A percentile compares a stretch with the other conserved stretches of the same genome.
Conservation (phyloP, 2,329 filamentous ascomycete genomes). For the Dothiorella sarmentorum region DNA sequence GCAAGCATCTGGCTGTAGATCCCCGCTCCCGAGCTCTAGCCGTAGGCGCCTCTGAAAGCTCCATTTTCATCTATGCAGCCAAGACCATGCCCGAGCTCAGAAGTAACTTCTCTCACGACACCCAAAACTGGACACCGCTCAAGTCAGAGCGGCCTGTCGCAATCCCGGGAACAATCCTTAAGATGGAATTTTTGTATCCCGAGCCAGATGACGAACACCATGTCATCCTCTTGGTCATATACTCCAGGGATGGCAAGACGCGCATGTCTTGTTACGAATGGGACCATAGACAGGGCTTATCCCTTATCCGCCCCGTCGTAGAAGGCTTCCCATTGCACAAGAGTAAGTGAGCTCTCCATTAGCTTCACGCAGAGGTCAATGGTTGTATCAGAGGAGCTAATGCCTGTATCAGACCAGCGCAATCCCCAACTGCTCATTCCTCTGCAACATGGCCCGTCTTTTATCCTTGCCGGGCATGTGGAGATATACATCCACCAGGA, state of each 20-base stretch:
- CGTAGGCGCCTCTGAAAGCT: constrained; percentile 65
- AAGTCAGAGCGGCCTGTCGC: constrained; percentile 45
- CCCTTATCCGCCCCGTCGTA: constrained; percentile 19
- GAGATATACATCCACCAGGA: constrained; percentile 38
- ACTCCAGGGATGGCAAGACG: constrained; percentile 43
- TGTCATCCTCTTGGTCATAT: constrained; percentile 70
- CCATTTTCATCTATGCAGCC: constrained; percentile 70
- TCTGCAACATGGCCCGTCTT: constrained; percentile 38
- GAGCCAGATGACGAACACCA: constrained; percentile 62
- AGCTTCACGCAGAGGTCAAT: background rate
- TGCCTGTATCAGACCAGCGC: constrained; percentile 28
- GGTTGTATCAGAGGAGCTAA: constrained; percentile 24
- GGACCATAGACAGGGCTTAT: constrained; percentile 45
- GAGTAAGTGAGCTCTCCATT: constrained; percentile 19
- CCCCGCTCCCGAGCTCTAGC: constrained; percentile 64
- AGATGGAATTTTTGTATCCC: constrained; percentile 82
- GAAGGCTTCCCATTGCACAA: constrained; percentile 9
- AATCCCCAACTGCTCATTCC: constrained; percentile 41
- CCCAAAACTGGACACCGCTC: constrained; percentile 57
- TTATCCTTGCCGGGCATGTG: constrained; percentile 38
- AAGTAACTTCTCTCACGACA: constrained; percentile 45
- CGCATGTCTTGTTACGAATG: constrained; percentile 52
- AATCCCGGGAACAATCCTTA: constrained; percentile 72
- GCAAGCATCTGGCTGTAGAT: constrained; percentile 72
- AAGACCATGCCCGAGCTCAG: constrained; percentile 54